These are phyloP conservation scores for Senecio squalidus DNA, from an alignment of 140 eudicot species.

Conservation along the genomic window DNA sequence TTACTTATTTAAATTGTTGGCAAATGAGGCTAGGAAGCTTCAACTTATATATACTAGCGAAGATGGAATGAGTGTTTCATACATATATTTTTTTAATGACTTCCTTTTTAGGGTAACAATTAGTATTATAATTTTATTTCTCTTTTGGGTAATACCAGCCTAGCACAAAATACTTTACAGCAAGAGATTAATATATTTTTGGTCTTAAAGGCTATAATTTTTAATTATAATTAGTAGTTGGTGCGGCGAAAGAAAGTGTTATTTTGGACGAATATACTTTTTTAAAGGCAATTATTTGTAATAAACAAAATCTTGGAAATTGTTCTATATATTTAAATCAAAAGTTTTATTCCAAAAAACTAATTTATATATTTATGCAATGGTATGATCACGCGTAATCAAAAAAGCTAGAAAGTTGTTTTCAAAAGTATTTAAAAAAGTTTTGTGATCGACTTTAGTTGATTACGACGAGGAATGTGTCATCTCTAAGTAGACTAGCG, in stretches of 20 bases:
- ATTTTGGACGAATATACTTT: constrained; percentile 11
- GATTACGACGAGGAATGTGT: too few species aligned
- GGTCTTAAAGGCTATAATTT: background rate
- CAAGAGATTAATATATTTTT: constrained; percentile 10
- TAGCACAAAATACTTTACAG: constrained; percentile 35
- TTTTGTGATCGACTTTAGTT: too few species aligned
- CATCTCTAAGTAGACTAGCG: too few species aligned
- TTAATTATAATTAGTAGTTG: constrained; percentile 1
- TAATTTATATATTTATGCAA: background rate
- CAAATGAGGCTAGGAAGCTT: constrained; percentile 19
- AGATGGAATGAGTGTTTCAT: constrained; percentile 8
- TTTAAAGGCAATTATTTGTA: background rate
- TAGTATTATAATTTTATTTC: background rate
- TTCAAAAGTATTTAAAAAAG: background rate
- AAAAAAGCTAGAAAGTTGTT: background rate
- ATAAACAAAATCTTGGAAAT: background rate
- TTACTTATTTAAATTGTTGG: background rate
- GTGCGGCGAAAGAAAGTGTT: constrained; percentile 16
- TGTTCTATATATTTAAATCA: background rate
- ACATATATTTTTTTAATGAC: background rate
- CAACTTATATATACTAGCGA: constrained; percentile 18
- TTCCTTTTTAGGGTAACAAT: constrained; percentile 19
- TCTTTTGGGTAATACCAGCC: constrained; percentile 31
- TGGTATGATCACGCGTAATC: constrained; percentile 19
- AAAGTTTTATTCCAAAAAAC: background rate